Base-by-base conservation (phyloP, 2,329 filamentous ascomycete species). In the Dendryphion nanum region DNA sequence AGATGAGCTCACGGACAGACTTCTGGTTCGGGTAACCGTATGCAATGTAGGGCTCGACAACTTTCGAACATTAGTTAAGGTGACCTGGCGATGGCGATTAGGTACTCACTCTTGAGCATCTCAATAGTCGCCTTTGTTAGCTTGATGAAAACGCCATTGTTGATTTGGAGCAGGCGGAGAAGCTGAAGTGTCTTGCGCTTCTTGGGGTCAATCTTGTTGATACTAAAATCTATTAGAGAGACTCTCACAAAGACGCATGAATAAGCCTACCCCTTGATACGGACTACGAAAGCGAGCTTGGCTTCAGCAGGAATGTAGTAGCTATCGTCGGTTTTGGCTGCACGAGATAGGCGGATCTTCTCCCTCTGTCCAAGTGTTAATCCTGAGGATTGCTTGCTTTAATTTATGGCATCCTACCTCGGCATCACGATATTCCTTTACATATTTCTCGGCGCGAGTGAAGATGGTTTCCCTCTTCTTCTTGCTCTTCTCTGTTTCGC, bases 201-300 rank as follows among this genome's bases (percentile, higher is more conserved):
- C 87, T 98, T 97, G 64, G 93, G 93, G 71, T 94, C 84, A 66
- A 98, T 97, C 87, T 98, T 98, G 88, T 97, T 97, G 89, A 98
- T 97, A 95, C 89, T 83, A 50, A 31, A 37, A 15, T 3, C 50
- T 4, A 26, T 31, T 20, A 38, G 26, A n/a, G 4, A 18, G 14
- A n/a, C 6, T 16, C 18, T 6, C 18, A n/a, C n/a, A n/a, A n/a
- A n/a, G n/a, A n/a, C n/a, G n/a, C n/a, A n/a, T n/a, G n/a, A n/a
- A n/a, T 57, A 13, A 3, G 10, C 35, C 6, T 74, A 84, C 81
- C 84, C 93, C 89, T 98, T 98, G 82, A 98, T 98, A 73, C 93
- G 91, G 75, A 97, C 78, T 64, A 98, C 83, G 73, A 98, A 98
- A 78, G 91, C 89, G 67, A 98, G 80, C 78, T 95, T 96, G 70